Evolutionary conservation across 768 basidiomycete species (phyloP).

Genomic region (Exidia glandulosa): DNA sequence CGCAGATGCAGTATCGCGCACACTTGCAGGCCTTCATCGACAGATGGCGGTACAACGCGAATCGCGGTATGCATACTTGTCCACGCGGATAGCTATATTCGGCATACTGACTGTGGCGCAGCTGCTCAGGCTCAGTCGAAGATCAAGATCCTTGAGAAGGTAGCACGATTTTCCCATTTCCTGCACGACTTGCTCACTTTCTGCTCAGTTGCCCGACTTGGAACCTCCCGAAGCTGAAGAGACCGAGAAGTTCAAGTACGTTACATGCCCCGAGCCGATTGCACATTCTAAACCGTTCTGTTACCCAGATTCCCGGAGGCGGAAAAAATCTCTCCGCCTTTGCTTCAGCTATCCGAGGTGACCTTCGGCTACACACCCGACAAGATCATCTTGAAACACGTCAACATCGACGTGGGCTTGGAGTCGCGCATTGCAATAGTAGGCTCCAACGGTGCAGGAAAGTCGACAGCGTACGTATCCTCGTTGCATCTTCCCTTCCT

Average conservation of each 20-base stretch:
- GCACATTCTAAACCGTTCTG: not conserved
- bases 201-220: constrained; percentile 69
- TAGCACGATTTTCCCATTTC: constrained; percentile 11
- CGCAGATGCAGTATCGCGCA: constrained; percentile 90
- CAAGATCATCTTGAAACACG: constrained; percentile 59
- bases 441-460: constrained; percentile 91
- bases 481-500: not conserved
- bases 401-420: constrained; percentile 88
- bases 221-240: constrained; percentile 90
- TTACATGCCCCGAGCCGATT: not conserved
- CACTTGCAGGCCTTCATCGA: constrained; percentile 98
- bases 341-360: constrained; percentile 85
- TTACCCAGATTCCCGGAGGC: constrained; percentile 74
- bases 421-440: constrained; percentile 94
- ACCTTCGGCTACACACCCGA: constrained; percentile 79
- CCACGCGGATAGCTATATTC: not conserved
- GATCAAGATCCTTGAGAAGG: constrained; percentile 69
- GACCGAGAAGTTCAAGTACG: constrained; percentile 81
- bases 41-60: constrained; percentile 95
- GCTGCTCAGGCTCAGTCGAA: constrained; percentile 80
- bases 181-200: not conserved
- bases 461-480: constrained; percentile 72
- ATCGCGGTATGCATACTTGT: constrained; percentile 50
- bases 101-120: constrained; percentile 15
- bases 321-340: constrained; percentile 93